Evolutionary conservation across 805 yeast genomes (phyloP).

Genomic region (Suhomyces tanzawaensis): DNA sequence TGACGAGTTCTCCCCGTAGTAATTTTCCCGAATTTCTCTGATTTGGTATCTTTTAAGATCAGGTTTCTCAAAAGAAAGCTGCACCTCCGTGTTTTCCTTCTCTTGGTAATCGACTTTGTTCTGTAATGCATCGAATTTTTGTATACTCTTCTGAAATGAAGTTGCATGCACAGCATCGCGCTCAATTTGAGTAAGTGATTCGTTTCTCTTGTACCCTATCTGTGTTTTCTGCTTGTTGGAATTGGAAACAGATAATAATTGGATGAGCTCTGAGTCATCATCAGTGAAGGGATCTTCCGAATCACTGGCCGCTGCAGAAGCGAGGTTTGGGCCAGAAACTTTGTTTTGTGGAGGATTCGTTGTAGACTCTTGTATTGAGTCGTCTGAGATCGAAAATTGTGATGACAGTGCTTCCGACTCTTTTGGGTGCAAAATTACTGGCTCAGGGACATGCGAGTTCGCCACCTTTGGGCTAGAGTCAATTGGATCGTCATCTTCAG

Average conservation of each 20-base stretch:
- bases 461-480: neutral
- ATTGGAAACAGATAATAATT: neutral
- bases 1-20: conserved; percentile 27
- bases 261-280: conserved; percentile 7
- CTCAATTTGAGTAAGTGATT: neutral
- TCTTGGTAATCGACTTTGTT: conserved; percentile 2
- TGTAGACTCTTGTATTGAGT: neutral
- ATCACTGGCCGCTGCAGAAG: neutral
- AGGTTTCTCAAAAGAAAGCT: conserved; percentile 42
- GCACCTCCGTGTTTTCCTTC: neutral
- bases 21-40: conserved; percentile 24
- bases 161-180: conserved; percentile 13
- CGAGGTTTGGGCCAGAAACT: neutral
- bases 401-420: neutral
- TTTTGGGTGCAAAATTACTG: neutral
- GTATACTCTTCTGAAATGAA: conserved; percentile 11
- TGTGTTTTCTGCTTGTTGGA: neutral
- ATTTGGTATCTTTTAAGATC: conserved; percentile 53
- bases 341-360: neutral
- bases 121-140: conserved; percentile 7
- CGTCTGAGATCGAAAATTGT: neutral
- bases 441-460: neutral
- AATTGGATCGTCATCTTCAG: neutral
- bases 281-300: conserved; percentile 14
- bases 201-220: neutral